Evolutionary conservation across 345 rosid genomes (phyloP).

Genomic region (Populus davidiana): DNA sequence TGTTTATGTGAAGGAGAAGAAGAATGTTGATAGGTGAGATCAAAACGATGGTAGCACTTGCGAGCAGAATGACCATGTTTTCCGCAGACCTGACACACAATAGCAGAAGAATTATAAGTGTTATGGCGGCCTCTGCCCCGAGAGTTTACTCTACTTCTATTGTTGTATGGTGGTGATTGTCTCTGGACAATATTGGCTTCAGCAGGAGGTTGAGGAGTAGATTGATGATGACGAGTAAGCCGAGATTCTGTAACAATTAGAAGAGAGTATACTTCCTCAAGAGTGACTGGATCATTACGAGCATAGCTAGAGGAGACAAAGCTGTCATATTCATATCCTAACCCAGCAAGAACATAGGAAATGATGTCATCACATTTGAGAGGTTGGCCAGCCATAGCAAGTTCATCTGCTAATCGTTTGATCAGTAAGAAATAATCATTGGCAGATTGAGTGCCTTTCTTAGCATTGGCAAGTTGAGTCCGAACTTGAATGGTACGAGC

Average conservation of each 20-base stretch:
- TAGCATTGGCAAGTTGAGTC: background rate
- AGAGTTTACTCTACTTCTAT: rapidly evolving
- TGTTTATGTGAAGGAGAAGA: background rate
- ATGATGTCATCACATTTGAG: background rate
- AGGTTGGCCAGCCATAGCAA: background rate
- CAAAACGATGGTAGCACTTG: background rate
- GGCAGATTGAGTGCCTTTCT: background rate
- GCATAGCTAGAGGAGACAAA: background rate
- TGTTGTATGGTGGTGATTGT: background rate
- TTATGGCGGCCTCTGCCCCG: rapidly evolving
- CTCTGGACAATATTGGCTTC: background rate
- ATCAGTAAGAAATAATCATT: background rate
- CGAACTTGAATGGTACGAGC: too few relatives aligned
- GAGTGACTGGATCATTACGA: rapidly evolving
- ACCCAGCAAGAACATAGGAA: background rate
- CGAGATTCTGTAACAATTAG: background rate
- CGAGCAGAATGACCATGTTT: rapidly evolving
- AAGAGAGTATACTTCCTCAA: background rate
- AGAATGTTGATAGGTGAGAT: background rate
- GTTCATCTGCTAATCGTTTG: background rate
- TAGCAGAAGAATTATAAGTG: background rate
- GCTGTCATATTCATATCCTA: background rate
- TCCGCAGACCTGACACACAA: background rate
- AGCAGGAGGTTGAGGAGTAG: background rate
- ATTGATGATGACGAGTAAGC: background rate